Percentiles rank a stretch among this genome's conserved stretches.
These are phyloP conservation scores for Sphagnum tenellum DNA, from an alignment of 225 moss, liverwort and hornwort genomes.

Conservation along the genomic window DNA sequence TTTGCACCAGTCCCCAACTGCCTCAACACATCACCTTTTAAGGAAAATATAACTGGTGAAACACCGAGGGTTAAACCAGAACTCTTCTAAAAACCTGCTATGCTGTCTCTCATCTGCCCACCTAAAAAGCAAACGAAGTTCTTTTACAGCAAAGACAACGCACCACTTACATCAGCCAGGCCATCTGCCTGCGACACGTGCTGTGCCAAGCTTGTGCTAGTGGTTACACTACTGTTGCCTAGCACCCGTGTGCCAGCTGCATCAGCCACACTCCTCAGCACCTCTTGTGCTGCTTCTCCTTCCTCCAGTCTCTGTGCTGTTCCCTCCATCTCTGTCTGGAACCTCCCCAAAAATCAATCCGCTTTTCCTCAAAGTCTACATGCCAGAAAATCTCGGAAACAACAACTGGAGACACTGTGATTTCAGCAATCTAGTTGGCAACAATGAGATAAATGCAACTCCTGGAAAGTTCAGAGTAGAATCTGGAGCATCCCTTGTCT, in stretches of 20 bases:
- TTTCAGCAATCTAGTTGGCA: too few relatives aligned
- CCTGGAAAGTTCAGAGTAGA: not conserved
- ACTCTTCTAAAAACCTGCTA: too few relatives aligned
- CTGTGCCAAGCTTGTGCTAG: conserved; percentile 24
- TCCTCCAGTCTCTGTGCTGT: conserved; percentile 73
- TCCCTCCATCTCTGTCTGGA: conserved; percentile 88
- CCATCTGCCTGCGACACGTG: conserved; percentile 44
- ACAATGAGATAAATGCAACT: not conserved
- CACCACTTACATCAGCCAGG: conserved; percentile 65
- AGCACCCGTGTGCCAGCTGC: conserved; percentile 46
- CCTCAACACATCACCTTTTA: too few relatives aligned
- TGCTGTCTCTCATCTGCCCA: not conserved
- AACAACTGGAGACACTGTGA: too few relatives aligned
- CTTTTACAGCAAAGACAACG: not conserved
- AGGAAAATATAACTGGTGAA: not conserved
- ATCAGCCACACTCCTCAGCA: conserved; percentile 55
- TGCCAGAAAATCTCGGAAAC: too few relatives aligned
- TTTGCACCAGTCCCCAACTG: too few relatives aligned
- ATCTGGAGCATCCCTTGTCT: too few relatives aligned
- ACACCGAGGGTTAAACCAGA: not conserved
- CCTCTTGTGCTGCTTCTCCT: conserved; percentile 61
- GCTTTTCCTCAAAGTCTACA: too few relatives aligned
- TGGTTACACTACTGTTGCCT: conserved; percentile 32
- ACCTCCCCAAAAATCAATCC: not conserved
- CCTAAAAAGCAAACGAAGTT: too few relatives aligned